Base-by-base conservation (phyloP, 2,329 filamentous ascomycete genomes). In the Colletotrichum sp. region DNA sequence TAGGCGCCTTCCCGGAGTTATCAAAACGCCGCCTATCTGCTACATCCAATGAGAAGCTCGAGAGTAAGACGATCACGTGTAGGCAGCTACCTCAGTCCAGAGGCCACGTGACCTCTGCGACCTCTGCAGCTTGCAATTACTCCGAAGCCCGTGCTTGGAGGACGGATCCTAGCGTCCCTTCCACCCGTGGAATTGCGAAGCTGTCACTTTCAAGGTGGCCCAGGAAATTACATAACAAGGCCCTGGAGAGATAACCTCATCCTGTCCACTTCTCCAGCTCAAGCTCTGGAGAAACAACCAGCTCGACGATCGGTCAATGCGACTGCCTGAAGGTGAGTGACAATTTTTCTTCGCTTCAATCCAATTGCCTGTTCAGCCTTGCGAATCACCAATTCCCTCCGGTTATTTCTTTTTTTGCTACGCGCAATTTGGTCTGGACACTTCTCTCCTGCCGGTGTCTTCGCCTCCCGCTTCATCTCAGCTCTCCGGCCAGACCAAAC, bases 161-260 rank as follows among this genome's bases (percentile, higher is more conserved):
- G 55, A 64, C 24, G 69, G 70, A 36, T 39, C 69, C 68, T 52
- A 67, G 6, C 12, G 49, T 55, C 65, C 63, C n/a, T 63, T 39
- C 30, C n/a, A 55, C 32, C 62, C 52, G 52, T 52, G 39, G 24
- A 52, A 75, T 49, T 15, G 70, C 49, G 73, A 76, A 73, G 74
- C 70, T 73, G 74, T 76, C 70, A 76, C 74, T 69, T 74, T 76
- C 18, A 30, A 76, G 28, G 65, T 66, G 64, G 69, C 64, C 21
- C 28, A 64, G 70, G 70, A 76, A 76, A 76, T 76, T 76, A 74
- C 73, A 34, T 60, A 66, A 65, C 69, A 55, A 62, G 39, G 59
- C 63, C 49, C 49, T 71, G 60, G 65, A 68, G 67, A 71, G 70
- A 73, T 59, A 76, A 49, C 64, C 73, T 76, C 55, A 76, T 73